These are phyloP conservation scores for Candida qinlingensis DNA, from an alignment of 805 yeast species.

Conservation along the genomic window DNA sequence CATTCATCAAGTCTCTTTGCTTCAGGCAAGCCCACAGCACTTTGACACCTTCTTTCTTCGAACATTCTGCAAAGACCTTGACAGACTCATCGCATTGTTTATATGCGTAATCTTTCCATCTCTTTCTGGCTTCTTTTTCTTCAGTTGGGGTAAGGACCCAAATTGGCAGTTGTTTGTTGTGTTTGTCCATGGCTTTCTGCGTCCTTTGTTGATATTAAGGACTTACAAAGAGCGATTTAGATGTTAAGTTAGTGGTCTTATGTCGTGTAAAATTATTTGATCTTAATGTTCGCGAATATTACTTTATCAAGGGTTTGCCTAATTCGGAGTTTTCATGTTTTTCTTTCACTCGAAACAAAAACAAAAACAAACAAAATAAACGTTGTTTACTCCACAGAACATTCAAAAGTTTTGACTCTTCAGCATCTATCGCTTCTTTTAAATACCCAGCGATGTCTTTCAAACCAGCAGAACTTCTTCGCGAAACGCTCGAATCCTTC, in stretches of 20 bases:
- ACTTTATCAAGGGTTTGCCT: not conserved
- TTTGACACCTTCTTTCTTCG: constrained; percentile 54
- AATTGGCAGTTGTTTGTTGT: constrained; percentile 45
- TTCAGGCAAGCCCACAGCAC: constrained; percentile 62
- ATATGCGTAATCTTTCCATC: constrained; percentile 66
- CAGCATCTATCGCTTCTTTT: too few species aligned
- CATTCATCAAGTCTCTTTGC: constrained; percentile 52
- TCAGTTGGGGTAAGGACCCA: constrained; percentile 78
- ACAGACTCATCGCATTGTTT: constrained; percentile 64
- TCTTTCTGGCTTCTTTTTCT: constrained; percentile 64
- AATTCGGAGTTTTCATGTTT: not conserved
- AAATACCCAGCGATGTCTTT: not conserved
- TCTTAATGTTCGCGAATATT: not conserved
- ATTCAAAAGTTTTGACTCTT: not conserved
- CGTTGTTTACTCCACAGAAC: too few species aligned
- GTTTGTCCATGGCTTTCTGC: constrained; percentile 16
- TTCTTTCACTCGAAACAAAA: not conserved
- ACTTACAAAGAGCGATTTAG: too few species aligned
- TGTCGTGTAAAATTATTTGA: too few species aligned
- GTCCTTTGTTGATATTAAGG: not conserved
- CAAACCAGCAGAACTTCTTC: constrained; percentile 26
- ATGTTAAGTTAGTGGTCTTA: too few species aligned
- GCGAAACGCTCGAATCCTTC: constrained; percentile 41
- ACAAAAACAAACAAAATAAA: not conserved
- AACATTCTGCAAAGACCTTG: constrained; percentile 62